Percentiles rank a stretch among this genome's conserved stretches.
phyloP scores from a whole-genome alignment of 2,329 filamentous ascomycete species.

The Botryotinia convoluta region DNA sequence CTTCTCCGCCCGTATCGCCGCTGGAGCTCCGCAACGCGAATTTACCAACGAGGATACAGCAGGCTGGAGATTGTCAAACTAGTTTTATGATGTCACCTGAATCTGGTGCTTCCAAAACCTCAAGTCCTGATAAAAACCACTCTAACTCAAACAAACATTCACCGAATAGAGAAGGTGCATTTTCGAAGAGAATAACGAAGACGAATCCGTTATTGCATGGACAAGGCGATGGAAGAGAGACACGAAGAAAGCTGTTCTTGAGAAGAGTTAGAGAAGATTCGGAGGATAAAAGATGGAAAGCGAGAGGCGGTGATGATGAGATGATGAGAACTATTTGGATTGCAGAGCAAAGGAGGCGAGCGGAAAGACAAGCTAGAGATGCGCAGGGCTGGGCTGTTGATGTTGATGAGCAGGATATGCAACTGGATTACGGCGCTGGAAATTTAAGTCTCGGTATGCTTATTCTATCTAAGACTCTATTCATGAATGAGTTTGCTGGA shows the following conservation, averaged over 20 bases:
- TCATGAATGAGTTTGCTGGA: not conserved
- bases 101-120: not conserved
- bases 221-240: constrained; percentile 58
- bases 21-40: constrained; percentile 12
- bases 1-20: constrained; percentile 19
- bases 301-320: constrained; percentile 62
- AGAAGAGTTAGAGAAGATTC: constrained; percentile 61
- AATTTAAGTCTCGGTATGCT: constrained; percentile 20
- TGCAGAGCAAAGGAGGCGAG: constrained; percentile 40
- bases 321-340: constrained; percentile 43
- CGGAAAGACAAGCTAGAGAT: constrained; percentile 36
- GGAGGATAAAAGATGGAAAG: constrained; percentile 59
- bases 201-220: constrained; percentile 61
- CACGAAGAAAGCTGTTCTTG: constrained; percentile 65
- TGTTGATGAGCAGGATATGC: constrained; percentile 24
- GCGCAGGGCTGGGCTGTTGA: constrained; percentile 28
- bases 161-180: constrained; percentile 25
- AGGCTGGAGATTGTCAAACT: not conserved
- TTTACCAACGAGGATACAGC: not conserved
- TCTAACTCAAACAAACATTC: constrained; percentile 14
- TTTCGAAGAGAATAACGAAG: constrained; percentile 50
- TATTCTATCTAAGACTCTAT: not conserved
- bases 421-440: constrained; percentile 8
- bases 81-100: constrained; percentile 12
- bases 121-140: not conserved